A percentile compares a stretch with the other conserved stretches of the same genome.
phyloP scores from a whole-genome alignment of 768 basidiomycete species.

The Psilocybe cubensis region DNA sequence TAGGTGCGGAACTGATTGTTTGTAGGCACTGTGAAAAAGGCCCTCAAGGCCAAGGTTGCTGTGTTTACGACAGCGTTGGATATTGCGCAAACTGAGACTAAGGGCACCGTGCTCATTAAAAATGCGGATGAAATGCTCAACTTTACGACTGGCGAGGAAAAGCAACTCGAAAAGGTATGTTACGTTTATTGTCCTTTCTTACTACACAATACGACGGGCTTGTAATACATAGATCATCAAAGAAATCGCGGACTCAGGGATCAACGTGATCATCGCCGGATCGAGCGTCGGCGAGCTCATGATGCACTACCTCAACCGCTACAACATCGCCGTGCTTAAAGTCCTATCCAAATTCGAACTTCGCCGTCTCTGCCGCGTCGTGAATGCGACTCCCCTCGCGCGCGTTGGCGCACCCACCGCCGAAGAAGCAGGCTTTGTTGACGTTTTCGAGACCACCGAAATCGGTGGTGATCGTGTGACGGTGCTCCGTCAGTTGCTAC shows the following conservation, averaged over 20 bases:
- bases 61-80: slow-evolving; percentile 95
- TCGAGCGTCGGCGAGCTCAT: slow-evolving; percentile 94
- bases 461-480: slow-evolving; percentile 98
- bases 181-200: neutral
- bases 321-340: slow-evolving; percentile 94
- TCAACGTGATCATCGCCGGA: slow-evolving; percentile 93
- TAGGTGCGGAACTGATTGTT: neutral
- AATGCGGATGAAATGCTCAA: slow-evolving; percentile 97
- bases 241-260: slow-evolving; percentile 95
- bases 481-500: slow-evolving; percentile 82
- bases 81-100: slow-evolving; percentile 96
- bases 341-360: slow-evolving; percentile 98
- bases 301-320: slow-evolving; percentile 93
- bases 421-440: slow-evolving; percentile 93
- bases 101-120: slow-evolving; percentile 95
- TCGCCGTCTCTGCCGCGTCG: slow-evolving; percentile 90
- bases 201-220: neutral
- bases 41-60: slow-evolving; percentile 86
- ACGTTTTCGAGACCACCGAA: slow-evolving; percentile 94
- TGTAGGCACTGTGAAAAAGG: slow-evolving; percentile 81
- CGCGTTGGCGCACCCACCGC: slow-evolving; percentile 95
- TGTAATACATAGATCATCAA: slow-evolving; percentile 74
- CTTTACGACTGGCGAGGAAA: slow-evolving; percentile 95
- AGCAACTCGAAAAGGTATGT: slow-evolving; percentile 87
- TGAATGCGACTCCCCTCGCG: slow-evolving; percentile 94